Evolutionary conservation across 2,329 filamentous ascomycete genomes (phyloP).

Genomic region (Xenoacremonium recifei): DNA sequence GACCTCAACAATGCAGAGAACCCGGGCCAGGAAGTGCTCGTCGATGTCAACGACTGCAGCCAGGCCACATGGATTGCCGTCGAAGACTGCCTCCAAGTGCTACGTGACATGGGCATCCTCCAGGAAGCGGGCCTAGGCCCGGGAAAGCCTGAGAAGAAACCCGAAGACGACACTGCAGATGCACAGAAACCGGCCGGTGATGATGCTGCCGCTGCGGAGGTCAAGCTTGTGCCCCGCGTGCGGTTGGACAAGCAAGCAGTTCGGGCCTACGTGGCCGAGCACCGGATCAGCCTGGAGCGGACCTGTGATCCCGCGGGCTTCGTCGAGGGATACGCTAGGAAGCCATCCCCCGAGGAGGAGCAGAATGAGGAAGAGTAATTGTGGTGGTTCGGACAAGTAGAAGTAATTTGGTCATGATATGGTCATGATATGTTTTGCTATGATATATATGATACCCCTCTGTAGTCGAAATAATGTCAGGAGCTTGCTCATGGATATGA

Average conservation of each 20-base stretch:
- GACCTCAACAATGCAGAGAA: slow-evolving; percentile 33
- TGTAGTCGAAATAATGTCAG: too few species aligned
- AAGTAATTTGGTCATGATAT: background rate
- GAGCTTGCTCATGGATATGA: too few species aligned
- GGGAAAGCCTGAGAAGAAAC: slow-evolving; percentile 30
- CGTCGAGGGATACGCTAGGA: slow-evolving; percentile 62
- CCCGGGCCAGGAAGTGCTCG: slow-evolving; percentile 42
- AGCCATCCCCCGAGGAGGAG: slow-evolving; percentile 30
- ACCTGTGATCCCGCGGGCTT: slow-evolving; percentile 76
- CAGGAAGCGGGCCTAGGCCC: slow-evolving; percentile 53
- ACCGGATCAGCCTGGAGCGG: slow-evolving; percentile 61
- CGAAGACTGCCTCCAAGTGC: slow-evolving; percentile 77
- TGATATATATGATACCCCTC: background rate
- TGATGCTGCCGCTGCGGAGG: slow-evolving; percentile 27
- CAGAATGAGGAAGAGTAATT: slow-evolving; percentile 4
- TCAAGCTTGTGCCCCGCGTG: slow-evolving; percentile 43
- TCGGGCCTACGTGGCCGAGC: slow-evolving; percentile 62
- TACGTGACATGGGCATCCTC: slow-evolving; percentile 77
- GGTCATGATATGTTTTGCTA: background rate
- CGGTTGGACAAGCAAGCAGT: slow-evolving; percentile 56
- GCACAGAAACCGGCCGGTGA: slow-evolving; percentile 22
- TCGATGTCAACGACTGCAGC: slow-evolving; percentile 70
- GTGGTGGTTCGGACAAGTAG: slow-evolving; percentile 5
- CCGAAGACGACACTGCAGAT: slow-evolving; percentile 6
- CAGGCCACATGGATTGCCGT: slow-evolving; percentile 77